Base-by-base conservation (phyloP, 306 rosid species). In the Datisca glomerata region DNA sequence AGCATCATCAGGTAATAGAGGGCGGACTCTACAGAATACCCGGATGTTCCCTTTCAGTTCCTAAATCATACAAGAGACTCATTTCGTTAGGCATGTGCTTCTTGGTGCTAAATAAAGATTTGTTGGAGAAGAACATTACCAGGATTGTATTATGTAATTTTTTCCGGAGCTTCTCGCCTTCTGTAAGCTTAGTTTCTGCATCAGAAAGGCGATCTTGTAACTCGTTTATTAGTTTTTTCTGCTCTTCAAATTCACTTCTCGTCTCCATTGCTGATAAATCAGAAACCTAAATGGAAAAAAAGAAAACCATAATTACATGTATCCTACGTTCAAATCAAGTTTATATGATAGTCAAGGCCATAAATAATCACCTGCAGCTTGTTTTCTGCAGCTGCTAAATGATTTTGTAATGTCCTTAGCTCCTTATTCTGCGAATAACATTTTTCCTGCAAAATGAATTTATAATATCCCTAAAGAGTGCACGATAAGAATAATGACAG, bases 21-120 rank as follows among this genome's bases (percentile, higher is more conserved):
- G 95, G 4, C 98, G 68, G 44, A 89, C 98, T 84, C 98, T 66
- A 69, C 98, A 89, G 76, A 89, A 89, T 44, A 89, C 95, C 0
- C 98, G 95, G 53, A 89, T 89, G 62, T 89, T 89, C 61, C 98
- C 98, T 75, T 89, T 89, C 12, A 89, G 58, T 55, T 89, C 98
- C 98, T 89, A 43, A 10, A 68, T 23, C n/a, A 27, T 43, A 61
- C 43, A 42, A 54, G 36, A 65, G 45, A 45, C 35, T n/a, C n/a
- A n/a, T n/a, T n/a, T n/a, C n/a, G n/a, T n/a, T n/a, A n/a, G n/a
- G n/a, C n/a, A n/a, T n/a, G n/a, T n/a, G n/a, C n/a, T n/a, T n/a
- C n/a, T n/a, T n/a, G n/a, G n/a, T n/a, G n/a, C n/a, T n/a, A n/a
- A n/a, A n/a, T n/a, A n/a, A 13, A 69, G 31, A 15, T 2, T n/a